Percentiles rank a stretch among this genome's conserved stretches.
Conservation (phyloP, 805 yeast species). For the Vanderwaltozyma polyspora region DNA sequence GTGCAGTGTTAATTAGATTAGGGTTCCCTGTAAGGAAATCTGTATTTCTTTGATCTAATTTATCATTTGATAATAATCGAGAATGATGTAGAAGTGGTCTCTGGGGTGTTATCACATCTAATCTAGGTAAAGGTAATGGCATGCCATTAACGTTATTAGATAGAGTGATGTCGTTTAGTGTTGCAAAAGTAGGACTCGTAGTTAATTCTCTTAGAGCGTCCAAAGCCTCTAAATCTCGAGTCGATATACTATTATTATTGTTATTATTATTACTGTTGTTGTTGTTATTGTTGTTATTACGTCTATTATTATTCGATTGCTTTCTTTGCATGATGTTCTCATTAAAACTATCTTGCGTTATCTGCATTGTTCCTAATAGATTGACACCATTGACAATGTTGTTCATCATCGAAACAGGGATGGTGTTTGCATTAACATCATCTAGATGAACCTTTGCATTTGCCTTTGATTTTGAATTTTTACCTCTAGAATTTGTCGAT, state of each 20-base stretch:
- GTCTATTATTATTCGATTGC: background rate
- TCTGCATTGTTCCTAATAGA: no score
- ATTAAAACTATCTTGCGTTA: background rate
- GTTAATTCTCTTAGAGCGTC: conserved; percentile 21
- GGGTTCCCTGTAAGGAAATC: background rate
- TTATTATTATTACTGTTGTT: background rate
- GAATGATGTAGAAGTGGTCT: conserved; percentile 5
- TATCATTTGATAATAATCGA: conserved; percentile 1
- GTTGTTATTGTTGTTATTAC: background rate
- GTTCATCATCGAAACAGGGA: background rate
- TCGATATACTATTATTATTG: background rate
- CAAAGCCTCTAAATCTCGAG: conserved; percentile 19
- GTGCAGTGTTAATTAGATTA: background rate
- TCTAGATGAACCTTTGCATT: background rate
- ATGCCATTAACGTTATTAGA: conserved; percentile 1
- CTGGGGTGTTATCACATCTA: conserved; percentile 3
- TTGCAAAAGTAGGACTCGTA: conserved; percentile 11
- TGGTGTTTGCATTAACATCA: no score
- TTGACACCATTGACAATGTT: background rate
- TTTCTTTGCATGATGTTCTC: background rate
- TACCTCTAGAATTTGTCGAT: background rate
- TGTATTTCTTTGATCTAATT: background rate
- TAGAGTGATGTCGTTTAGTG: conserved; percentile 1
- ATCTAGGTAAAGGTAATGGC: conserved; percentile 4
- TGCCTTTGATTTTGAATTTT: background rate